Percentiles rank a stretch among this genome's conserved stretches.
Evolutionary conservation across 371 early-diverging fungal genomes (phyloP).

Genomic region (Rhizomucor pusillus): DNA sequence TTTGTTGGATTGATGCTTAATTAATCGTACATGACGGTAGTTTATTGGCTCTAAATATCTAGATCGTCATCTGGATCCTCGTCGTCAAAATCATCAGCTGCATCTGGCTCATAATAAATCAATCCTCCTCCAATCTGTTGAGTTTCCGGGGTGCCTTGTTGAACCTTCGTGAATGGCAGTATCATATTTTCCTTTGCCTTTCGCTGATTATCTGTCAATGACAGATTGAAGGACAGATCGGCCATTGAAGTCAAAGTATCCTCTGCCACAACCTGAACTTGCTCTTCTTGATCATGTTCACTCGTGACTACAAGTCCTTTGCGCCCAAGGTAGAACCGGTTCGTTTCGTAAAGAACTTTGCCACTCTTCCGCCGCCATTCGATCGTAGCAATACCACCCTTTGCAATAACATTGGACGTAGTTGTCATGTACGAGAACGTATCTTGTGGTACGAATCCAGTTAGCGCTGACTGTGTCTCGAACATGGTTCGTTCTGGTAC

Average conservation of each 20-base stretch:
- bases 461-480: constrained; percentile 32
- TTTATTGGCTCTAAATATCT: constrained; percentile 11
- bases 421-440: constrained; percentile 40
- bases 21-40: too few relatives aligned
- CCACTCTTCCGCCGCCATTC: constrained; percentile 50
- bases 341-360: constrained; percentile 37
- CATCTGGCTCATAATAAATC: constrained; percentile 29
- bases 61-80: constrained; percentile 30
- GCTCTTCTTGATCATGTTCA: too few relatives aligned
- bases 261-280: too few relatives aligned
- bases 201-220: constrained; percentile 82
- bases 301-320: constrained; percentile 10
- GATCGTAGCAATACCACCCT: constrained; percentile 33
- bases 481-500: constrained; percentile 24
- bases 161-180: constrained; percentile 79
- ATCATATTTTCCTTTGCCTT: constrained; percentile 71
- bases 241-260: constrained; percentile 30
- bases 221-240: constrained; percentile 81
- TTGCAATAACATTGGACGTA: constrained; percentile 25
- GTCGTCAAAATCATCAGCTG: constrained; percentile 30
- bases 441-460: constrained; percentile 40
- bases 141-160: constrained; percentile 28
- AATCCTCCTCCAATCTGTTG: constrained; percentile 6
- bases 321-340: constrained; percentile 17
- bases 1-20: too few relatives aligned